A percentile compares a stretch with the other conserved stretches of the same genome.
phyloP scores from a whole-genome alignment of 169 alveolate genomes.

The Eimeria falciformis region DNA sequence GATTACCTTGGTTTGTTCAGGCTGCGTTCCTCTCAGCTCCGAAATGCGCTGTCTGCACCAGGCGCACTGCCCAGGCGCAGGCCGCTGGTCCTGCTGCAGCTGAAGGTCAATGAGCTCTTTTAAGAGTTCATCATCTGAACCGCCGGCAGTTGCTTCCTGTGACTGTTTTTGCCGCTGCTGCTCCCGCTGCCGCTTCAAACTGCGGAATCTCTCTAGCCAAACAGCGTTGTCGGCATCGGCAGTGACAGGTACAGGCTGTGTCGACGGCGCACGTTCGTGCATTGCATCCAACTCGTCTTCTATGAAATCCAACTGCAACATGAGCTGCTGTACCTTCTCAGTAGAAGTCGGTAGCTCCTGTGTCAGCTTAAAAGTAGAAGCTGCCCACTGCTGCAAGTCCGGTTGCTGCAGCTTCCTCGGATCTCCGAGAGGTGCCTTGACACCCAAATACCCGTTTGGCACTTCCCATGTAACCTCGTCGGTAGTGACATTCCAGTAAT shows the following conservation, averaged over 20 bases:
- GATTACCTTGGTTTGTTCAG: slow-evolving; percentile 56
- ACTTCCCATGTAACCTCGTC: slow-evolving; percentile 66
- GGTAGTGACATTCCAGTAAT: slow-evolving; percentile 59
- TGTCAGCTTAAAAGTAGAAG: slow-evolving; percentile 24
- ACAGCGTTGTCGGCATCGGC: slow-evolving; percentile 6
- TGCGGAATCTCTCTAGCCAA: slow-evolving; percentile 43
- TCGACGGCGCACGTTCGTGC: background rate
- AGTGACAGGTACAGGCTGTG: background rate
- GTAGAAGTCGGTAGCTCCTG: slow-evolving; percentile 67
- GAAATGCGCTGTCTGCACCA: slow-evolving; percentile 51
- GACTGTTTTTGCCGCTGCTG: slow-evolving; percentile 25
- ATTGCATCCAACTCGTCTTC: slow-evolving; percentile 61
- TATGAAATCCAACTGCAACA: slow-evolving; percentile 51
- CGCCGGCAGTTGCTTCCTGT: slow-evolving; percentile 16
- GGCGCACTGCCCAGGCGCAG: slow-evolving; percentile 47
- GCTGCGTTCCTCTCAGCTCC: slow-evolving; percentile 70
- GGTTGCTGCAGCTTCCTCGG: background rate
- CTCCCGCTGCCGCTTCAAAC: slow-evolving; percentile 46
- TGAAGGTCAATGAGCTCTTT: slow-evolving; percentile 67
- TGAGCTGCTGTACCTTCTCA: slow-evolving; percentile 70
- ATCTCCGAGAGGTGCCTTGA: background rate
- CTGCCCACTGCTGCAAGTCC: slow-evolving; percentile 65
- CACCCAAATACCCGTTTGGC: background rate
- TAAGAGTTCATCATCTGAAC: slow-evolving; percentile 70
- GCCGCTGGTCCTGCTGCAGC: slow-evolving; percentile 55